Evolutionary conservation across 225 moss, liverwort and hornwort genomes (phyloP), one percentile per base, ranked within the genome.

Genomic region (Bryoerythrophyllum caledonicum): DNA sequence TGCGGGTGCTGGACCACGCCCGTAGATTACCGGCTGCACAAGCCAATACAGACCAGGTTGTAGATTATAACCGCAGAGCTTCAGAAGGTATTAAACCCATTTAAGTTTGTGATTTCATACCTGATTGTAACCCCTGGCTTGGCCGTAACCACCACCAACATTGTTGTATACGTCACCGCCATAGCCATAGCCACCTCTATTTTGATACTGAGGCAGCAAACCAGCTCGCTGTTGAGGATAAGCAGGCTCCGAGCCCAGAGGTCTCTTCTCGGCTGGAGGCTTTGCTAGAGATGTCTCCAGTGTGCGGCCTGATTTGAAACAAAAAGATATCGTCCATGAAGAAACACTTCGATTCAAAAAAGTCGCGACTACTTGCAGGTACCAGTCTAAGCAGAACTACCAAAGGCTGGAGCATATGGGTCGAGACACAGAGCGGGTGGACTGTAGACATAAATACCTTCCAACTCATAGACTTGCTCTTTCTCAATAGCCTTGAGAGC

Each of bases 401-500:
- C 64, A 60, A 59, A 68, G 75, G 38, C 38, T 24, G 25, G 70
- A 80, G 20, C 15, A 52, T 70, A 60, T 11, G 54, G 53, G 70
- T 6, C 68, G 52, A 69, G 58, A 69, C 35, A 77, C 41, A 21
- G 58, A 72, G 26, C 30, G 16, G 62, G 62, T 67, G 35, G 61
- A n/a, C 10, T 44, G 30, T 16, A 25, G 15, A 37, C 43, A 58
- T 37, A 10, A 20, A 26, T 81, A 99, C 99, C 99, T 82, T 93
- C 99, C 62, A 99, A 88, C 74, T 99, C 95, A 86, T 99, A 99
- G n/a, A 83, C 80, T 82, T 95, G 95, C 0, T 91, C 88, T 73
- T 95, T 99, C 65, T 99, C 99, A 72, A 99, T 99, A 57, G 99
- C 99, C 84, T 99, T 99, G 21, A 99, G 93, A 68, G 99, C 99